Evolutionary conservation across 1,139 yeast species (phyloP), one percentile per base, ranked within the genome.

Genomic region (Debaryomyces subglobosus): DNA sequence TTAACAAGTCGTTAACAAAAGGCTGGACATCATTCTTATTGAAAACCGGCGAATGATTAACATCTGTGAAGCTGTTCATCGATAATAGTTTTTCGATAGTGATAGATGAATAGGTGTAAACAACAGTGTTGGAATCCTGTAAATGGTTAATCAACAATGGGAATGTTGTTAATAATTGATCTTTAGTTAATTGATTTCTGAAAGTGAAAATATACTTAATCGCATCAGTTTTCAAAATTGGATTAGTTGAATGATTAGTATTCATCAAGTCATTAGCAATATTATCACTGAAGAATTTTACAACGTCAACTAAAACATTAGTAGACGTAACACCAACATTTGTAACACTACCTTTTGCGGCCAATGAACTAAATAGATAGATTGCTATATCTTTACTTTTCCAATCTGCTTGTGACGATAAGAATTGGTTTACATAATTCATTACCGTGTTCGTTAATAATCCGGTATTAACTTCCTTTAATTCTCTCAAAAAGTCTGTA

Each of bases 91-190:
- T 86, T 62, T 95, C 99, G 52, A 94, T 84, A 2, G 98, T 91
- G 51, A 95, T 86, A 1, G 99, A 92, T 2, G 98, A 84, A 63
- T 92, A 95, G 0, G 99, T 92, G 67, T 88, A 90, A 16, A 92
- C 96, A 39, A 91, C 96, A 48, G 89, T 88, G 54, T 89, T 89
- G 12, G 68, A 58, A 20, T 75, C 72, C 36, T 79, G 74, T 55
- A 88, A 78, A 62, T 89, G 94, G 18, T 78, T 76, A 7, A 91
- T 83, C 54, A 95, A 74, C 42, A 90, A 69, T n/a, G 97, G 96
- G 61, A 95, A 77, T 0, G 96, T 85, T 49, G 89, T 85, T 12
- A 82, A 65, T 33, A 95, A 71, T 66, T 94, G 98, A 10, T 81
- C 86, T 61, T 91, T 92, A 5, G 95, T 89, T 51, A 95, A 77